Conservation (phyloP, 129 eudicot species). For the Calendula officinalis region DNA sequence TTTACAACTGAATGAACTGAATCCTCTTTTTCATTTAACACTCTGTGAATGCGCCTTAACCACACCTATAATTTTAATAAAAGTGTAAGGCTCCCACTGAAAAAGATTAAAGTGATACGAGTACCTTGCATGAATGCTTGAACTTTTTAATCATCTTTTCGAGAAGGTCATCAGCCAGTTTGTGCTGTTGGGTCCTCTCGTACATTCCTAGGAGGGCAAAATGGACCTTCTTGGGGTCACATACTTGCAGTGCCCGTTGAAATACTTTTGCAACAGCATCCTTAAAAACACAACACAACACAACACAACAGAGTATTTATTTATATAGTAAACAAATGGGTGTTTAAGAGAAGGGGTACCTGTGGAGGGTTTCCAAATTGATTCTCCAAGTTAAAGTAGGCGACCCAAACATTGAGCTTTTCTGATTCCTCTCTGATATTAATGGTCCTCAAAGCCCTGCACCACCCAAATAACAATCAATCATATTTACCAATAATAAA, state of each 20-base stretch:
- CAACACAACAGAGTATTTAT: background rate
- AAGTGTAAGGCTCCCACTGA: background rate
- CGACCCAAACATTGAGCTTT: conserved; percentile 86
- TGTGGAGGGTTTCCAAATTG: conserved; percentile 85
- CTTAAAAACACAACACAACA: conserved; percentile 32
- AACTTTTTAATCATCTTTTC: conserved; percentile 76
- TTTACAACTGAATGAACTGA: conserved; percentile 53
- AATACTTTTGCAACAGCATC: conserved; percentile 71
- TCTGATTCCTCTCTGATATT: conserved; percentile 83
- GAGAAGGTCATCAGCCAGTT: conserved; percentile 71
- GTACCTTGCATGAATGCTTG: conserved; percentile 83
- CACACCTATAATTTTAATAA: conserved; percentile 52
- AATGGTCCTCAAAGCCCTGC: conserved; percentile 88
- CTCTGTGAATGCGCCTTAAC: conserved; percentile 68
- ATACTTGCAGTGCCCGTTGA: conserved; percentile 80
- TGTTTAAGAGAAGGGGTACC: conserved; percentile 32
- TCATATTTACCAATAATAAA: background rate
- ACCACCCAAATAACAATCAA: conserved; percentile 4
- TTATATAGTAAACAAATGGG: background rate
- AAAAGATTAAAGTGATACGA: background rate
- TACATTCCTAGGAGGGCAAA: conserved; percentile 77
- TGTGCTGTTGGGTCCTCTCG: conserved; percentile 70
- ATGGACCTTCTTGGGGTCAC: conserved; percentile 86
- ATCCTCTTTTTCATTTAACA: conserved; percentile 63
- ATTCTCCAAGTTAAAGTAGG: conserved; percentile 88